Evolutionary conservation across 768 basidiomycete genomes (phyloP).

Genomic region (Pilatotrama ljubarskyi): DNA sequence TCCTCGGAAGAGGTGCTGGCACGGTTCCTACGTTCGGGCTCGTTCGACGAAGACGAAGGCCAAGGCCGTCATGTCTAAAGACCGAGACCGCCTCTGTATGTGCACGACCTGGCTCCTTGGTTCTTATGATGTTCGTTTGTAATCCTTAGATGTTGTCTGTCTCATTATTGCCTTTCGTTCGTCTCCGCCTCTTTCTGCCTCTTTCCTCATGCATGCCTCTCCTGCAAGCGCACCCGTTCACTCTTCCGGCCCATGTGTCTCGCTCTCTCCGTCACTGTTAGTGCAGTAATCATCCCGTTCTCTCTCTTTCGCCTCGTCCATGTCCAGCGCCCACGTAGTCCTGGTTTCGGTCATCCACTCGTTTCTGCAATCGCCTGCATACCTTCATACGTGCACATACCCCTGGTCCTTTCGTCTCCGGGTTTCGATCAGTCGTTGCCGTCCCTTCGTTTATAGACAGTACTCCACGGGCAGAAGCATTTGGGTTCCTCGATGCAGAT

Average conservation of each 20-base stretch:
- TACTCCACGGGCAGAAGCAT: slow-evolving; percentile 1
- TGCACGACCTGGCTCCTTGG: neutral
- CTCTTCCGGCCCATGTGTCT: neutral
- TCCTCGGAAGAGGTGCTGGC: slow-evolving; percentile 87
- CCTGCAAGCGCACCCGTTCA: neutral
- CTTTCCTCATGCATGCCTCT: neutral
- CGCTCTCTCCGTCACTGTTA: neutral
- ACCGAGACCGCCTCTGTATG: neutral
- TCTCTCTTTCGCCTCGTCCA: neutral
- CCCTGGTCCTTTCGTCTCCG: neutral
- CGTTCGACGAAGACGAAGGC: slow-evolving; percentile 58
- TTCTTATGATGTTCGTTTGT: neutral
- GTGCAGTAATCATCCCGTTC: neutral
- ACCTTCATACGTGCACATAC: slow-evolving; percentile 21
- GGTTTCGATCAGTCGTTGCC: neutral
- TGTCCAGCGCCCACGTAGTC: neutral
- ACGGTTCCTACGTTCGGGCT: slow-evolving; percentile 77
- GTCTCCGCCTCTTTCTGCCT: neutral
- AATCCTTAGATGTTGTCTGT: slow-evolving; percentile 15
- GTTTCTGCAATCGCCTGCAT: slow-evolving; percentile 16
- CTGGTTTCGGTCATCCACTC: slow-evolving; percentile 5
- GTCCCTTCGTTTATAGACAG: slow-evolving; percentile 12
- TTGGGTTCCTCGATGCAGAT: neutral
- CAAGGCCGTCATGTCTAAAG: slow-evolving; percentile 20
- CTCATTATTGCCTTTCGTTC: slow-evolving; percentile 14